Base-by-base conservation (phyloP, 2,329 filamentous ascomycete species). In the Pezicula radicicola region DNA sequence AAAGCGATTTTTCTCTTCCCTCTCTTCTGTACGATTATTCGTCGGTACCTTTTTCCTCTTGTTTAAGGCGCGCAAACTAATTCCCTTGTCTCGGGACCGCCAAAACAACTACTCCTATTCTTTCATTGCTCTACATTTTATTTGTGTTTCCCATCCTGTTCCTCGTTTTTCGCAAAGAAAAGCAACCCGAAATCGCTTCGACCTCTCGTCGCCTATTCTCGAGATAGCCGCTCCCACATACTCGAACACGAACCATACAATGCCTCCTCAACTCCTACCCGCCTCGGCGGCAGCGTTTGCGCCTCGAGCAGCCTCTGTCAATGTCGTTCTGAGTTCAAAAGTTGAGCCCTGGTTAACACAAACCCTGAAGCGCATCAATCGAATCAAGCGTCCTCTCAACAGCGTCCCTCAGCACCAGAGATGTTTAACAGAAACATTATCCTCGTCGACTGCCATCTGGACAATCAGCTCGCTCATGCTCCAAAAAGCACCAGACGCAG, bases 281-380 rank as follows among this genome's bases (percentile, higher is more conserved):
- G 93, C 93, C 57, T 97, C 94, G 66, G 94, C 94, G 61, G 91
- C 92, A 57, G 93, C 94, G 66, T 99, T 97, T 77, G 93, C 93
- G 64, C 93, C 93, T 63, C 84, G 94, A 66, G 81, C 83, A 54
- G 91, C 91, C 46, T 91, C 90, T 25, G 93, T 96, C 71, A 97
- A 95, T 70, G 90, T 99, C 62, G 94, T 99, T 55, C 79, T 99
- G 65, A 89, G 87, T 67, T 88, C 87, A 69, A 96, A 94, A 77
- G 85, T 95, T 66, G 92, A 97, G 75, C 89, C 91, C 54, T 99
- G 94, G 94, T 81, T 97, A 72, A 99, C 94, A 35, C 89, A 92
- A 68, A 96, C 92, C 10, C 80, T 99, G 66, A 97, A 97, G 81
- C 87, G 94, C 71, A 91, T 97, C 76, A 97, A 96, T 80, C 84